phyloP scores from a whole-genome alignment of 768 basidiomycete genomes.

The Psilocybe subaeruginosa region DNA sequence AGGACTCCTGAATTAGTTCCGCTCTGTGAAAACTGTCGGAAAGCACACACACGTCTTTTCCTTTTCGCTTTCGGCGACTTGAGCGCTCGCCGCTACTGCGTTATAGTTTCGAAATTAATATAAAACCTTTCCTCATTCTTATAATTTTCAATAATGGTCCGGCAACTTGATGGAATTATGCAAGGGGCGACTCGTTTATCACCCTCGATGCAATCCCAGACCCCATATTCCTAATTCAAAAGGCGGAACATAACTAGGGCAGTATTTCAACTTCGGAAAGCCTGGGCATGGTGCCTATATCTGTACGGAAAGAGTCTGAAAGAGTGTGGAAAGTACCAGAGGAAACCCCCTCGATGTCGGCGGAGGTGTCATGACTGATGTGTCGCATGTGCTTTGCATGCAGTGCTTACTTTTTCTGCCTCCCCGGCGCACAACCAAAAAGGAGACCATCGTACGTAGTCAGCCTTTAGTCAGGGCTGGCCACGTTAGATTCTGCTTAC shows the following conservation, averaged over 20 bases:
- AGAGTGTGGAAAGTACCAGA: too few species aligned
- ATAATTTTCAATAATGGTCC: neutral
- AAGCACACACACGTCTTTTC: neutral
- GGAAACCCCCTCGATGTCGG: slow-evolving; percentile 1
- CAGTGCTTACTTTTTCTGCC: neutral
- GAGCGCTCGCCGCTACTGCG: slow-evolving; percentile 3
- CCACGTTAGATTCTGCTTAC: neutral
- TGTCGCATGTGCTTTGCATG: neutral
- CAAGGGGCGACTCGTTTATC: neutral
- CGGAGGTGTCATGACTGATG: neutral
- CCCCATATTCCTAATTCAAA: neutral
- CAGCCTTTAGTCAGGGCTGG: neutral
- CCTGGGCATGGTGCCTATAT: neutral
- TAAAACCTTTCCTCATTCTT: neutral
- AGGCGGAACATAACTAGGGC: neutral
- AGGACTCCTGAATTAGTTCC: neutral
- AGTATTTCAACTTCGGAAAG: neutral
- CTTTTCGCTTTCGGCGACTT: slow-evolving; percentile 5
- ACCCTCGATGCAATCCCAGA: neutral
- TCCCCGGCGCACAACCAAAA: neutral
- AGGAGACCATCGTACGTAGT: neutral
- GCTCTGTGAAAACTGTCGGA: neutral
- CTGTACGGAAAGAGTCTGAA: neutral
- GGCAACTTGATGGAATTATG: slow-evolving; percentile 2
- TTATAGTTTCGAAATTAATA: neutral